These are phyloP conservation scores for Saccharomycopsis sp. DNA, from an alignment of 805 yeast species.

Conservation along the genomic window DNA sequence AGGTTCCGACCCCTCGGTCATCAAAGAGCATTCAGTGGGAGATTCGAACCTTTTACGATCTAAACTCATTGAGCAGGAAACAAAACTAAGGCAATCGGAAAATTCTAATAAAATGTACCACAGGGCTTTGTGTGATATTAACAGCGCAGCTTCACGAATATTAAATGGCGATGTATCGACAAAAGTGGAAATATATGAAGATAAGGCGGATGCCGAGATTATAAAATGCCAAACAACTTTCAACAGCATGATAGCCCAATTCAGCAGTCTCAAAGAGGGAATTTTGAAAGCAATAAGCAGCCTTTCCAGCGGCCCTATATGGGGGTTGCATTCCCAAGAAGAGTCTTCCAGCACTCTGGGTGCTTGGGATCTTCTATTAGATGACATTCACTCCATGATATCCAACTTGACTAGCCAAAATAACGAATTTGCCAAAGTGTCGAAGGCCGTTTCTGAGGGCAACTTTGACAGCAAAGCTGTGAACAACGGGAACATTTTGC, in stretches of 20 bases:
- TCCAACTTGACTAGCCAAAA: conserved; percentile 80
- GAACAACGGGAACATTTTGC: too few relatives aligned
- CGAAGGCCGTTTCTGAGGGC: conserved; percentile 82
- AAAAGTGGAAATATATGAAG: conserved; percentile 64
- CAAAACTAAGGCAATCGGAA: conserved; percentile 15
- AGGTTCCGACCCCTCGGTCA: too few relatives aligned
- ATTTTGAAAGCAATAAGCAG: conserved; percentile 77
- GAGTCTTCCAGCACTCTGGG: conserved; percentile 80
- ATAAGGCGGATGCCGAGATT: conserved; percentile 71
- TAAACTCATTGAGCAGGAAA: too few relatives aligned
- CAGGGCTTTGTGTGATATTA: conserved; percentile 67
- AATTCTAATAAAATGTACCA: conserved; percentile 62
- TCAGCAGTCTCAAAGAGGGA: conserved; percentile 71
- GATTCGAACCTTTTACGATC: too few relatives aligned
- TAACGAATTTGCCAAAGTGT: conserved; percentile 76
- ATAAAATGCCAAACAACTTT: conserved; percentile 71
- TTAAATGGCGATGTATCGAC: conserved; percentile 84
- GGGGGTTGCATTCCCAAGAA: conserved; percentile 82
- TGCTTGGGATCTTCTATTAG: conserved; percentile 80
- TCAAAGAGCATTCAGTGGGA: too few relatives aligned
- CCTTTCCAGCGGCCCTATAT: too few relatives aligned
- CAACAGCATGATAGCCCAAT: conserved; percentile 83
- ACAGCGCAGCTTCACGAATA: conserved; percentile 79
- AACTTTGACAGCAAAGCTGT: conserved; percentile 69
- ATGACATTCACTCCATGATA: conserved; percentile 87